phyloP scores from a whole-genome alignment of 495 filamentous ascomycete genomes.

The Aspergillus conjunctus region DNA sequence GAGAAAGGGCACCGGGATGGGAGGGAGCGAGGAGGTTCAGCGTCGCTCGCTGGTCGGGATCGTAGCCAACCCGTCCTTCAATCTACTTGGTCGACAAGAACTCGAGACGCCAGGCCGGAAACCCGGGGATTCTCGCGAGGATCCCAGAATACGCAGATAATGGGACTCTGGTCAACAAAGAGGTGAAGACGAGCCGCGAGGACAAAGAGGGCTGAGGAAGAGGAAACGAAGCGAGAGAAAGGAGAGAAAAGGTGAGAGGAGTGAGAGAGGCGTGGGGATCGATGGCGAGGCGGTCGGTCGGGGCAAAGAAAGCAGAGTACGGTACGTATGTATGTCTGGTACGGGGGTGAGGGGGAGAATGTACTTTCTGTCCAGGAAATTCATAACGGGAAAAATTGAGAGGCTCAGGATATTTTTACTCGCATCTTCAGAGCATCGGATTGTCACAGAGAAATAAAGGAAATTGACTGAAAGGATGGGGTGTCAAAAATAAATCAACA shows the following conservation, averaged over 20 bases:
- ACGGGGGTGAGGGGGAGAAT: not conserved
- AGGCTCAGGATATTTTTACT: not conserved
- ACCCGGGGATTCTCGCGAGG: slow-evolving; percentile 24
- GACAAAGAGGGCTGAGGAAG: not conserved
- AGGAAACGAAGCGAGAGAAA: slow-evolving; percentile 14
- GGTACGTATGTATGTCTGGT: not conserved
- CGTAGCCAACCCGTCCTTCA: slow-evolving; percentile 21
- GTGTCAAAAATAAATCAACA: slow-evolving; percentile 6
- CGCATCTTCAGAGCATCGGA: not conserved
- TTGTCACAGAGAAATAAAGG: not conserved
- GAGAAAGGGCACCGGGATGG: slow-evolving; percentile 50
- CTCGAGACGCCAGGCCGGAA: slow-evolving; percentile 28
- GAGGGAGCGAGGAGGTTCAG: slow-evolving; percentile 16
- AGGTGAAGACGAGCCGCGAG: not conserved
- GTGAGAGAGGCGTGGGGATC: slow-evolving; percentile 24
- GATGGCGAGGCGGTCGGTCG: slow-evolving; percentile 31
- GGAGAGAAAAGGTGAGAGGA: slow-evolving; percentile 12
- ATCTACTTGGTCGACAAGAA: slow-evolving; percentile 19
- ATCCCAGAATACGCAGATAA: slow-evolving; percentile 9
- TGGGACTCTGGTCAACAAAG: not conserved
- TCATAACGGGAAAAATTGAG: not conserved
- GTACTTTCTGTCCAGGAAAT: not conserved
- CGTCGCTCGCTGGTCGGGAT: slow-evolving; percentile 17
- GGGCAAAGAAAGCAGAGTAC: slow-evolving; percentile 19
- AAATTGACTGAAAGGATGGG: not conserved